Evolutionary conservation across 202 grass and related monocot genomes (phyloP).

Genomic region (Eragrostis tef): DNA sequence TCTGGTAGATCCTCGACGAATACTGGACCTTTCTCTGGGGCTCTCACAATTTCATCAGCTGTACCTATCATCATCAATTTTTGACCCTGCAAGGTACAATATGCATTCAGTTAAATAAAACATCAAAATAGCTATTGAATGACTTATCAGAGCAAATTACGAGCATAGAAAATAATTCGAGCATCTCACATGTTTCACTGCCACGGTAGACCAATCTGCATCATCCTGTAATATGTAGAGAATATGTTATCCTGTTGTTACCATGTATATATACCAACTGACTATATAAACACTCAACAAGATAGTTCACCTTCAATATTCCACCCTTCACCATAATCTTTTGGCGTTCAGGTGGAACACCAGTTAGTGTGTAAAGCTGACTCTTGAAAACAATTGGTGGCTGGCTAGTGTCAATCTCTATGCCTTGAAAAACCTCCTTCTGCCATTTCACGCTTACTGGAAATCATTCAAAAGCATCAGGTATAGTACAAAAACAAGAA

Average conservation of each 20-base stretch:
- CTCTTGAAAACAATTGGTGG: conserved; percentile 89
- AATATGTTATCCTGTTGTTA: conserved; percentile 40
- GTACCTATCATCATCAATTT: conserved; percentile 99
- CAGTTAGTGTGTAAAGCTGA: conserved; percentile 90
- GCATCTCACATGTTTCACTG: conserved; percentile 85
- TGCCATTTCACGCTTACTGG: conserved; percentile 98
- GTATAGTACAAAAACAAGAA: conserved; percentile 24
- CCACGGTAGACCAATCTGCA: conserved; percentile 87
- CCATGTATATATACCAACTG: conserved; percentile 16
- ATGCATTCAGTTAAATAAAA: conserved; percentile 32
- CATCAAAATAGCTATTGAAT: conserved; percentile 17
- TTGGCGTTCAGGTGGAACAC: conserved; percentile 92
- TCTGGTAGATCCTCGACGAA: conserved; percentile 99
- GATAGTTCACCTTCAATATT: conserved; percentile 77
- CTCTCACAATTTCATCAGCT: conserved; percentile 98
- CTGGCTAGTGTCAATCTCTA: conserved; percentile 89
- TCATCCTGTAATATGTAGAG: conserved; percentile 78
- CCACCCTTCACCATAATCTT: conserved; percentile 99
- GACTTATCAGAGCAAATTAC: conserved; percentile 36
- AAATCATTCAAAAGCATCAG: conserved; percentile 45
- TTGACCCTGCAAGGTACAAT: conserved; percentile 81
- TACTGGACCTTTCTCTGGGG: conserved; percentile 87
- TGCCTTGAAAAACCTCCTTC: conserved; percentile 77
- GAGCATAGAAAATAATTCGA: conserved; percentile 42
- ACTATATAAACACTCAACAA: conserved; percentile 39